Evolutionary conservation across 177 flowering plant species (phyloP).

Genomic region (Vitis hybrid): DNA sequence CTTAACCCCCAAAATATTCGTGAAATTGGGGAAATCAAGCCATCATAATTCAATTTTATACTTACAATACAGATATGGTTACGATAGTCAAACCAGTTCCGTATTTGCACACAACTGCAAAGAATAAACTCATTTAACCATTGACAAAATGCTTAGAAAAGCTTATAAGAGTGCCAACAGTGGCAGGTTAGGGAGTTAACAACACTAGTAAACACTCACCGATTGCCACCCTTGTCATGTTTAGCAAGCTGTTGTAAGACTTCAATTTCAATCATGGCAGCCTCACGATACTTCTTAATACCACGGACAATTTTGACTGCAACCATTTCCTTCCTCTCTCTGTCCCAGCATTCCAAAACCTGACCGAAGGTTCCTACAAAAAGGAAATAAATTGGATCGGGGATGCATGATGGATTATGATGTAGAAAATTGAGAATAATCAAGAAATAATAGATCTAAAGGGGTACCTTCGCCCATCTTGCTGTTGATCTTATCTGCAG

Average conservation of each 20-base stretch:
- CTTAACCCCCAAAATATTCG: slow-evolving; percentile 47
- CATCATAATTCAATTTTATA: slow-evolving; percentile 40
- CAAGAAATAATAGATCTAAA: background rate
- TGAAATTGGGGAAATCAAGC: slow-evolving; percentile 44
- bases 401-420: background rate
- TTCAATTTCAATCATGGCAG: slow-evolving; percentile 59
- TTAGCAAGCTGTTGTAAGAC: slow-evolving; percentile 44
- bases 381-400: background rate
- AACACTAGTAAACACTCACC: slow-evolving; percentile 26
- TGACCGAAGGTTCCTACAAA: slow-evolving; percentile 93
- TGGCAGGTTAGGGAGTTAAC: background rate
- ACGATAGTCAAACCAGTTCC: slow-evolving; percentile 99
- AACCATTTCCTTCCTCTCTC: slow-evolving; percentile 64
- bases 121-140: slow-evolving; percentile 74
- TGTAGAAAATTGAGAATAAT: background rate
- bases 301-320: slow-evolving; percentile 53
- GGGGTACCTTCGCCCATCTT: slow-evolving; percentile 83
- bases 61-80: slow-evolving; percentile 85
- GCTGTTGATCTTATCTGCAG: slow-evolving; percentile 76
- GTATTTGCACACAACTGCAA: slow-evolving; percentile 99
- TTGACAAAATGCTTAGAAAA: slow-evolving; percentile 10
- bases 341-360: slow-evolving; percentile 93
- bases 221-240: slow-evolving; percentile 46
- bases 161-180: background rate
- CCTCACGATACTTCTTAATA: slow-evolving; percentile 50